Evolutionary conservation across 2,329 filamentous ascomycete genomes (phyloP), one percentile per base, ranked within the genome.

Genomic region (Apiospora pterosperma): DNA sequence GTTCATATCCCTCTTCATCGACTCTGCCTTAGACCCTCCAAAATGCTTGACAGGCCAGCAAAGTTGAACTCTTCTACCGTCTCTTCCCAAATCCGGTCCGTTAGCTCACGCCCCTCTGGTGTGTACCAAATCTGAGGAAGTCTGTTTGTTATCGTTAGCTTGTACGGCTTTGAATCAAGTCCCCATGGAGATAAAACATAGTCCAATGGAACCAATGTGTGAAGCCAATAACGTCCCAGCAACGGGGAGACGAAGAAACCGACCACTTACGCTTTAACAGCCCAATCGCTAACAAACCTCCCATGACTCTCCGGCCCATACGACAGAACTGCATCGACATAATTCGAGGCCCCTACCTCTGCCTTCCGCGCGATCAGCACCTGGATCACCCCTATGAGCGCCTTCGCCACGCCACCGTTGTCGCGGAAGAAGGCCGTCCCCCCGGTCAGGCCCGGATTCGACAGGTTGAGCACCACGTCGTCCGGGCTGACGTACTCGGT

Each of bases 21-120:
- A 4, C 7, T 34, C 28, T 3, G 42, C 64, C 67, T 69, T 69
- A 72, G 59, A 10, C 62, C 63, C 44, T 68, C 63, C 4, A 74
- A 39, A 23, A 72, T 69, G 59, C 64, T 63, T 2, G 71, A 70
- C 39, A 65, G 69, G 8, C 70, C 67, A 6, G 66, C 71, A 55
- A 73, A 73, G 39, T 69, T 69, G 7, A 74, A 62, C 64, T 73
- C 72, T 63, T 72, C 69, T 65, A 74, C 64, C 7, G 72, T 73
- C 61, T 74, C 72, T 61, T 73, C 69, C 72, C 72, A 74, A 48
- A 73, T 59, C 59, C 67, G 67, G 19, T 72, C 69, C 63, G 59
- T 65, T 10, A 69, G 42, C 25, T 65, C 62, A 1, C 63, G 61
- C 1, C 72, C 71, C 8, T 55, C 48, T 12, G 48, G 48, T 28